Evolutionary conservation across 805 yeast genomes (phyloP).

Genomic region (Myxozyma lipomycoides): DNA sequence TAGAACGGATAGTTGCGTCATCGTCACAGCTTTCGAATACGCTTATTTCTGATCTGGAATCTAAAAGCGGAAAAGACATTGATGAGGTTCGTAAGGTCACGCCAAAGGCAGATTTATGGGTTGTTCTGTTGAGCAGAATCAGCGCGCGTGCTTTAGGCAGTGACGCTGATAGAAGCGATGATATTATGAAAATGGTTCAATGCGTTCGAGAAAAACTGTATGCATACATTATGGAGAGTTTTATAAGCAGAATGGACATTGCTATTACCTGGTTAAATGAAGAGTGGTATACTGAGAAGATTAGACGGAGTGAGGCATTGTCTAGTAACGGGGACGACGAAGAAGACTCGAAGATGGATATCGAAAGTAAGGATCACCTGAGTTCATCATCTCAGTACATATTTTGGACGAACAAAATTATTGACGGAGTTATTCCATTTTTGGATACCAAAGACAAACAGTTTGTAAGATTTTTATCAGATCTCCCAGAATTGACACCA

Average conservation of each 20-base stretch:
- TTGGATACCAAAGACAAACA: conserved; percentile 76
- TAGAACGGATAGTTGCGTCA: conserved; percentile 38
- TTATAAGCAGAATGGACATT: conserved; percentile 65
- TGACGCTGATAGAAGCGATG: conserved; percentile 4
- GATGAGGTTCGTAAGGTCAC: conserved; percentile 42
- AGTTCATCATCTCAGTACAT: conserved; percentile 54
- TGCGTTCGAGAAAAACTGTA: conserved; percentile 66
- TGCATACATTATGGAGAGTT: conserved; percentile 67
- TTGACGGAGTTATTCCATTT: conserved; percentile 80
- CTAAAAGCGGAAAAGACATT: conserved; percentile 20
- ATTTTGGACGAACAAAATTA: conserved; percentile 63
- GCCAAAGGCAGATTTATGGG: conserved; percentile 72
- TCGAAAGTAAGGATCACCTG: conserved; percentile 11
- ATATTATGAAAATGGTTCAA: conserved; percentile 43
- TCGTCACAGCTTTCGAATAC: conserved; percentile 13
- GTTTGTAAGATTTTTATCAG: conserved; percentile 79
- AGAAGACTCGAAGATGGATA: conserved; percentile 1
- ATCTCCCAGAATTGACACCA: conserved; percentile 70
- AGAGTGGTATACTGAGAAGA: conserved; percentile 76
- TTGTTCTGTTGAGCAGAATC: conserved; percentile 65
- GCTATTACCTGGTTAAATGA: conserved; percentile 92
- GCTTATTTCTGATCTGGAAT: conserved; percentile 10
- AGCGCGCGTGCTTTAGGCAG: conserved; percentile 70
- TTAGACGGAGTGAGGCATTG: conserved; percentile 36
- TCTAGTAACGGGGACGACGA: background rate